Evolutionary conservation across 768 basidiomycete species (phyloP), one percentile per base, ranked within the genome.

Genomic region (Serendipita sp.): DNA sequence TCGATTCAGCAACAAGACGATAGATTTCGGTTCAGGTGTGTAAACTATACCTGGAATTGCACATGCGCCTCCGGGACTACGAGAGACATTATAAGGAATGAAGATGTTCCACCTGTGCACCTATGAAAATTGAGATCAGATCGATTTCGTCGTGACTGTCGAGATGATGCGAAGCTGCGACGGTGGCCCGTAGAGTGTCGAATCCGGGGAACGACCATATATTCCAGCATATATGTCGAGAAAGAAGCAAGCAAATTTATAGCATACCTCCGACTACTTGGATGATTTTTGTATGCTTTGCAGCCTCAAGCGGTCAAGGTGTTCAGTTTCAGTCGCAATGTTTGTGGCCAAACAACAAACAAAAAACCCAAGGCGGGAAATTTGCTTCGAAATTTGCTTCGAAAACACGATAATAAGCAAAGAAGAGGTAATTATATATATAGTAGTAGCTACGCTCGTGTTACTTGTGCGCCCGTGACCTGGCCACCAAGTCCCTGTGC

Each of bases 41-140:
- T 14, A 43, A 24, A 71, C 77, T 65, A 38, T 66, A 90, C 91
- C 81, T 93, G 92, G 78, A 95, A 95, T 78, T 94, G 92, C 71
- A 89, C 85, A 73, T 97, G 91, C 66, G 89, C 74, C 78, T 97
- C 95, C 64, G 93, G 95, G 64, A 93, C 84, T 72, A 94, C 93
- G 78, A 98, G 90, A 76, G 94, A 96, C 94, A 97, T 97, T 73
- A 64, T 76, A 72, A 70, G 22, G 28, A 50, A 24, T 26, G 31
- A 33, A 9, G 53, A 58, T 7, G 28, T 58, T 58, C 7, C 31
- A 58, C 9, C 20, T 26, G 16, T 14, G 9, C 17, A 58, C 53
- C 53, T 58, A 31, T 22, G 9, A 3, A 11, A 26, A n/a, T 22
- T n/a, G n/a, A 28, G 7, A 28, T 48, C 17, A 48, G 45, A 20